These are phyloP conservation scores for Penicillium carneum DNA, from an alignment of 2,329 filamentous ascomycete genomes.

Conservation along the genomic window DNA sequence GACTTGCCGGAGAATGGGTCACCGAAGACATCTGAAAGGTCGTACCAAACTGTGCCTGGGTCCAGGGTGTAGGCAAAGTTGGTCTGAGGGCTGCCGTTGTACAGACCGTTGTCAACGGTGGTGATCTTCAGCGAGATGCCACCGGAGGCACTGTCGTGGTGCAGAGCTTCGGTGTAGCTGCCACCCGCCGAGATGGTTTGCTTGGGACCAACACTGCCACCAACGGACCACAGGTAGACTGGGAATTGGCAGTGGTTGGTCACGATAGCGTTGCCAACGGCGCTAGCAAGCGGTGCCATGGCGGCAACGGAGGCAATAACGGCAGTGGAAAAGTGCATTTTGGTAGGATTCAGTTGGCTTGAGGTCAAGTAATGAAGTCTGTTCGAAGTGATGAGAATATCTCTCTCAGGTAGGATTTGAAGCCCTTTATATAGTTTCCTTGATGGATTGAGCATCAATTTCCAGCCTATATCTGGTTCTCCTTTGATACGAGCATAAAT, in stretches of 20 bases:
- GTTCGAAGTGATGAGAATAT: neutral
- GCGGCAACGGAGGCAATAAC: constrained; percentile 42
- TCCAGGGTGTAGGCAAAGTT: constrained; percentile 54
- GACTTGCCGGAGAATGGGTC: constrained; percentile 48
- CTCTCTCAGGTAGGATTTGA: neutral
- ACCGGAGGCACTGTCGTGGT: constrained; percentile 47
- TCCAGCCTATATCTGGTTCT: neutral
- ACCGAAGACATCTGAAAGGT: constrained; percentile 54
- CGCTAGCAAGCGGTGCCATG: constrained; percentile 43
- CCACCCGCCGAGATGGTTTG: constrained; percentile 43
- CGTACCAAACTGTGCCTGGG: constrained; percentile 50
- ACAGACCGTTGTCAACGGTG: constrained; percentile 45
- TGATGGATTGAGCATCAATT: neutral
- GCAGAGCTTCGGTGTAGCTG: constrained; percentile 47
- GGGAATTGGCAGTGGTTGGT: constrained; percentile 49
- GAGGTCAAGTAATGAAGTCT: constrained; percentile 15
- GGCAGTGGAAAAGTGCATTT: constrained; percentile 46
- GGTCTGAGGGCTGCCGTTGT: constrained; percentile 48
- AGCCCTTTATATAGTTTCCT: constrained; percentile 20
- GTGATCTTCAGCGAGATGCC: constrained; percentile 56
- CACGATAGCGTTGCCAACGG: constrained; percentile 50
- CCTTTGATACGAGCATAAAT: neutral
- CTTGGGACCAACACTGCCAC: constrained; percentile 39
- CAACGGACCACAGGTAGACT: constrained; percentile 52
- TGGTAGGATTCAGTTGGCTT: neutral